Percentiles rank a stretch among this genome's conserved stretches.
Conservation (phyloP, 768 basidiomycete species). For the Amylocystis lapponica region DNA sequence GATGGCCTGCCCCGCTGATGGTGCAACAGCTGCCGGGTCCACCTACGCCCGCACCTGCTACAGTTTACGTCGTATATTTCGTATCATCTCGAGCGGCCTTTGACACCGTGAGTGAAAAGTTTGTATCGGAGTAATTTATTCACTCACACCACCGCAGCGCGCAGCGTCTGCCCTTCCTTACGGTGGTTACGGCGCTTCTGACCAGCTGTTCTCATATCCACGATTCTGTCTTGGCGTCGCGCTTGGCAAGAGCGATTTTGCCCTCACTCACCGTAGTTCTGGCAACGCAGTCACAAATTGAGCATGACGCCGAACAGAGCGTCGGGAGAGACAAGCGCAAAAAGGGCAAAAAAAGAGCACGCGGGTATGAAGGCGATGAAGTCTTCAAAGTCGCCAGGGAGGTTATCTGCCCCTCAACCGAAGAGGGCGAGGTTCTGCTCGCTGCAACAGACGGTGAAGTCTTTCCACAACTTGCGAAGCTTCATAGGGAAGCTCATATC, state of each 20-base stretch:
- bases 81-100: constrained; percentile 57
- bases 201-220: constrained; percentile 39
- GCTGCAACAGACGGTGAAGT: constrained; percentile 52
- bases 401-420: constrained; percentile 41
- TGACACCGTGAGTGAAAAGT: constrained; percentile 37
- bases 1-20: no score
- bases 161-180: constrained; percentile 34
- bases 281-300: constrained; percentile 30
- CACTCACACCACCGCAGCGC: constrained; percentile 5
- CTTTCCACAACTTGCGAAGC: not conserved
- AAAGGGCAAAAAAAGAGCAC: constrained; percentile 63
- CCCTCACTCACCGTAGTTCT: constrained; percentile 45
- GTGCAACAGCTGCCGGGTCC: constrained; percentile 42
- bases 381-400: constrained; percentile 47
- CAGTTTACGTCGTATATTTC: constrained; percentile 47
- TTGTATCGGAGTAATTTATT: not conserved
- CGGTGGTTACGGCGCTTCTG: constrained; percentile 39
- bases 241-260: constrained; percentile 51
- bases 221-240: constrained; percentile 41
- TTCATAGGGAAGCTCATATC: not conserved
- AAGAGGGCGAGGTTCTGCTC: constrained; percentile 50
- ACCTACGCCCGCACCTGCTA: constrained; percentile 51
- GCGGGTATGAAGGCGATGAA: constrained; percentile 73
- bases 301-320: constrained; percentile 17
- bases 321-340: constrained; percentile 29